Evolutionary conservation across 176 grass and related monocot genomes (phyloP).

Genomic region (Otatea glauca): DNA sequence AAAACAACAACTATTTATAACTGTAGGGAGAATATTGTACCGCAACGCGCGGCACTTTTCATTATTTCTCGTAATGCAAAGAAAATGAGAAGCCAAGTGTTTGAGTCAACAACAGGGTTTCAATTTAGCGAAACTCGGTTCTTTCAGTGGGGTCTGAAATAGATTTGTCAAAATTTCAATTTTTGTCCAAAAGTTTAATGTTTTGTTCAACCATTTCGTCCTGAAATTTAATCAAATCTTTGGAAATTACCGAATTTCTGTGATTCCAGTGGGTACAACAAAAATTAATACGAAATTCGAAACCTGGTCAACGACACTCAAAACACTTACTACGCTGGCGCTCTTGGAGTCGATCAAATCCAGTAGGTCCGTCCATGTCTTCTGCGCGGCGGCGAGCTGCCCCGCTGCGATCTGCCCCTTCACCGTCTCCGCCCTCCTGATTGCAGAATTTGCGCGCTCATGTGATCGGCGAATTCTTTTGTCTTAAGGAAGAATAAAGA

Average conservation of each 20-base stretch:
- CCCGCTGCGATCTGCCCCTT: conserved; percentile 39
- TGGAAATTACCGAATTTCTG: too few species aligned
- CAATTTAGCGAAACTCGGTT: too few species aligned
- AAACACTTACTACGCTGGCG: conserved; percentile 23
- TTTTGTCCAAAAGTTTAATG: too few species aligned
- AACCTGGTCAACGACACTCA: background rate
- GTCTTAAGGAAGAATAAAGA: background rate
- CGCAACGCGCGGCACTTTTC: too few species aligned
- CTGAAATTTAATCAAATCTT: too few species aligned
- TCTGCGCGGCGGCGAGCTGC: conserved; percentile 19
- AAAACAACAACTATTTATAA: too few species aligned
- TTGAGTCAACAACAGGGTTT: background rate
- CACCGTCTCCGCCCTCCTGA: conserved; percentile 57
- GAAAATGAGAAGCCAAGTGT: background rate
- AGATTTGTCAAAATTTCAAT: too few species aligned
- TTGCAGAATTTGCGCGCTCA: background rate
- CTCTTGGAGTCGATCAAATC: conserved; percentile 16
- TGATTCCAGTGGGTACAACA: too few species aligned
- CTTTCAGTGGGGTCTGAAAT: too few species aligned
- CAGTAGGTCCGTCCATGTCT: background rate
- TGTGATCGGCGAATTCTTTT: background rate
- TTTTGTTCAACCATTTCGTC: too few species aligned
- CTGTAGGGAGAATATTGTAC: too few species aligned
- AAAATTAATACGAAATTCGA: too few species aligned
- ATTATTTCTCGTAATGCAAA: background rate